These are phyloP conservation scores for Micromonas commoda DNA, from an alignment of 139 green algal species.

Conservation along the genomic window DNA sequence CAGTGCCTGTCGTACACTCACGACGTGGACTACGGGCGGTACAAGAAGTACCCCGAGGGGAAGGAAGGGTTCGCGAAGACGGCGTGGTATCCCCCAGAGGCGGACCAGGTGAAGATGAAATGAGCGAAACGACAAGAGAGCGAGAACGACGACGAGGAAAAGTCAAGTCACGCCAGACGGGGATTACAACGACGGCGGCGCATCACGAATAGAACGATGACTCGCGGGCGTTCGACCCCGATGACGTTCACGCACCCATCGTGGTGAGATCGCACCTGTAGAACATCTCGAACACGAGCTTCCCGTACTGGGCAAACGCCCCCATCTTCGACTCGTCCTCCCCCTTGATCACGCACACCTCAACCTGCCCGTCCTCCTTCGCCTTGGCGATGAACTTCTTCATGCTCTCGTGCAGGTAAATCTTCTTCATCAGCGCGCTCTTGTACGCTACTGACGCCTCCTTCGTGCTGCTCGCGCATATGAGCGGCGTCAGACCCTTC, in stretches of 20 bases:
- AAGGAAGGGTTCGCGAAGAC: not conserved
- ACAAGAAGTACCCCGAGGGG: conserved; percentile 5
- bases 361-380: not conserved
- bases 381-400: conserved; percentile 12
- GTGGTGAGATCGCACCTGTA: conserved; percentile 10
- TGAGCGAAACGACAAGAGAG: not conserved
- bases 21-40: conserved; percentile 19
- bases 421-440: conserved; percentile 24
- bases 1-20: conserved; percentile 28
- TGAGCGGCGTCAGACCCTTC: conserved; percentile 2
- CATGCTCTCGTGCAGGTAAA: conserved; percentile 26
- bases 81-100: conserved; percentile 19
- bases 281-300: conserved; percentile 9
- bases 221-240: no score
- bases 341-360: not conserved
- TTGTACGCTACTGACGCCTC: conserved; percentile 19
- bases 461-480: not conserved
- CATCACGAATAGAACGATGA: no score
- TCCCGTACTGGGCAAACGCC: conserved; percentile 1
- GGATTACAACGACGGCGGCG: no score
- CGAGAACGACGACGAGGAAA: not conserved
- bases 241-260: conserved; percentile 3
- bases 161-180: no score
- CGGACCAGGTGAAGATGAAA: not conserved
- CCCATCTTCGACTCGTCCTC: not conserved